Evolutionary conservation across 768 basidiomycete genomes (phyloP).

Genomic region (Hydnomerulius pinastri): DNA sequence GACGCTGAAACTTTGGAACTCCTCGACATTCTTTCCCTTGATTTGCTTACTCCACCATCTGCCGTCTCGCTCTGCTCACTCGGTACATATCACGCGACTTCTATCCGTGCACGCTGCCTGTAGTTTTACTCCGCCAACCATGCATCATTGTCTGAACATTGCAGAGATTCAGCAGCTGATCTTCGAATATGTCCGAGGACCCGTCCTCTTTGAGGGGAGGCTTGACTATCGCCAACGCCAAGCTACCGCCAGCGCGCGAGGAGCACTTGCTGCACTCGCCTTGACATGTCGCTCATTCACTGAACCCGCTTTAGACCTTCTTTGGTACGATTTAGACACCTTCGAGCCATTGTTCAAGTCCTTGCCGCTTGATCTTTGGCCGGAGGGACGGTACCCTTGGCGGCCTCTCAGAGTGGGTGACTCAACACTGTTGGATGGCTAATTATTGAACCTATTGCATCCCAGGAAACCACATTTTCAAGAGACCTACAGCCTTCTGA

Average conservation of each 20-base stretch:
- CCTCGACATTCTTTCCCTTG: background rate
- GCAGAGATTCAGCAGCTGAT: background rate
- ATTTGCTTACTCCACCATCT: background rate
- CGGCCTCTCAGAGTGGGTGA: background rate
- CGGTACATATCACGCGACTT: background rate
- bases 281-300: constrained; percentile 16
- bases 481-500: background rate
- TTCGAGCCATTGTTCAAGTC: constrained; percentile 11
- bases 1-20: background rate
- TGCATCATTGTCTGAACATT: background rate
- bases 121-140: background rate
- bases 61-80: background rate
- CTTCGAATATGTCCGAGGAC: background rate
- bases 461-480: background rate
- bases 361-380: background rate
- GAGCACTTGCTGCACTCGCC: constrained; percentile 11
- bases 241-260: background rate
- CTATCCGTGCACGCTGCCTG: background rate
- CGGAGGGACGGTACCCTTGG: background rate
- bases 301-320: constrained; percentile 9
- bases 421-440: background rate
- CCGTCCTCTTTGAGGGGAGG: background rate
- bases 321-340: constrained; percentile 14
- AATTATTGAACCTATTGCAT: background rate
- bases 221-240: background rate